phyloP scores from a whole-genome alignment of 2,329 filamentous ascomycete genomes.

The Penicillium rolfsii region DNA sequence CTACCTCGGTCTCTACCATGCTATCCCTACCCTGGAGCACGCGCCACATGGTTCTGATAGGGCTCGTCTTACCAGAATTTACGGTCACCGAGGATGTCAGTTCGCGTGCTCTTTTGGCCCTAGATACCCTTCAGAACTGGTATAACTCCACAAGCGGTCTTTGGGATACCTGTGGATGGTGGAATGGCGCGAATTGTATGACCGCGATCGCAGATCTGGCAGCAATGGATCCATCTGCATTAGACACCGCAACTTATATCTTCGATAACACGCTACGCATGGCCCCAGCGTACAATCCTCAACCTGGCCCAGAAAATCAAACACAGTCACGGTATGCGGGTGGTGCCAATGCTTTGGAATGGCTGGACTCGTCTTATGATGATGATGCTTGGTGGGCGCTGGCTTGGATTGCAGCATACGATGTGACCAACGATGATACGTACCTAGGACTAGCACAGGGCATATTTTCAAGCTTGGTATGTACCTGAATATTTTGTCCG shows the following conservation, averaged over 20 bases:
- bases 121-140: conserved; percentile 60
- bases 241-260: conserved; percentile 40
- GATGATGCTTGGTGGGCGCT: conserved; percentile 60
- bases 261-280: conserved; percentile 49
- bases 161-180: conserved; percentile 70
- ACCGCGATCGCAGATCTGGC: conserved; percentile 63
- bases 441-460: conserved; percentile 54
- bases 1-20: neutral
- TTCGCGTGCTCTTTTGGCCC: conserved; percentile 31
- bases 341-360: conserved; percentile 30
- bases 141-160: conserved; percentile 64
- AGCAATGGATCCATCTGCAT: conserved; percentile 39
- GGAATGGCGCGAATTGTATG: conserved; percentile 71
- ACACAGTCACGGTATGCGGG: conserved; percentile 22
- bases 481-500: neutral
- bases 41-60: neutral
- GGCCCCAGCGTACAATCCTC: conserved; percentile 4
- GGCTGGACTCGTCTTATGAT: conserved; percentile 49
- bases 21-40: no score
- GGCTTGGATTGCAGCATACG: conserved; percentile 60
- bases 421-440: conserved; percentile 49
- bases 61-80: neutral
- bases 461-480: conserved; percentile 54
- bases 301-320: conserved; percentile 28
- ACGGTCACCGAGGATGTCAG: conserved; percentile 19